Conservation (phyloP, 1,139 yeast species). For the Scheffersomyces parashehatae region DNA sequence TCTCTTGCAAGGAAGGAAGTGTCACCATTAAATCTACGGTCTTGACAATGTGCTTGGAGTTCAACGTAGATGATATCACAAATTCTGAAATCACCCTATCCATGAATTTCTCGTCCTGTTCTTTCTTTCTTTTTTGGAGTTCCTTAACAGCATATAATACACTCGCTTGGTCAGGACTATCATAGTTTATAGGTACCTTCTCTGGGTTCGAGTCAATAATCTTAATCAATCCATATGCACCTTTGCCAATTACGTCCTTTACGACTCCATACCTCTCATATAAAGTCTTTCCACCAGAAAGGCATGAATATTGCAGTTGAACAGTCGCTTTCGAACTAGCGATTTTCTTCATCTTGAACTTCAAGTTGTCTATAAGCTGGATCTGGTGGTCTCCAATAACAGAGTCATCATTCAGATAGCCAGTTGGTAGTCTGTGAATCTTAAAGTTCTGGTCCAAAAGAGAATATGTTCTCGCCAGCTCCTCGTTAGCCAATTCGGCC, state of each 20-base stretch:
- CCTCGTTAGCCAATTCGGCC: constrained; percentile 32
- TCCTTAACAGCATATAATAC: constrained; percentile 74
- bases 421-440: constrained; percentile 25
- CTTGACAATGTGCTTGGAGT: constrained; percentile 67
- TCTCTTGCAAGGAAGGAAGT: constrained; percentile 14
- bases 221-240: constrained; percentile 84
- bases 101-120: constrained; percentile 58
- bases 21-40: constrained; percentile 65
- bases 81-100: constrained; percentile 76
- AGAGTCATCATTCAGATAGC: constrained; percentile 34
- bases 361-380: constrained; percentile 48
- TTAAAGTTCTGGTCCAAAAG: constrained; percentile 24
- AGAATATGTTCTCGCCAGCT: constrained; percentile 33
- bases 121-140: constrained; percentile 37
- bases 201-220: constrained; percentile 56
- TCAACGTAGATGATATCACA: constrained; percentile 68
- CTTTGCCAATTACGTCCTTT: constrained; percentile 79
- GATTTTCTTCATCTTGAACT: constrained; percentile 37
- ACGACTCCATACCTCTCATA: constrained; percentile 74
- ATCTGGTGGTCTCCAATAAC: constrained; percentile 61
- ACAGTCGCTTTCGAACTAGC: constrained; percentile 1
- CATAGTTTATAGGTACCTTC: constrained; percentile 6
- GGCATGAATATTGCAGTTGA: constrained; percentile 16
- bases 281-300: constrained; percentile 27
- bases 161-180: constrained; percentile 30